Conservation (phyloP, 1,284 basidiomycete genomes). For the Stygiomarasmius scandens region DNA sequence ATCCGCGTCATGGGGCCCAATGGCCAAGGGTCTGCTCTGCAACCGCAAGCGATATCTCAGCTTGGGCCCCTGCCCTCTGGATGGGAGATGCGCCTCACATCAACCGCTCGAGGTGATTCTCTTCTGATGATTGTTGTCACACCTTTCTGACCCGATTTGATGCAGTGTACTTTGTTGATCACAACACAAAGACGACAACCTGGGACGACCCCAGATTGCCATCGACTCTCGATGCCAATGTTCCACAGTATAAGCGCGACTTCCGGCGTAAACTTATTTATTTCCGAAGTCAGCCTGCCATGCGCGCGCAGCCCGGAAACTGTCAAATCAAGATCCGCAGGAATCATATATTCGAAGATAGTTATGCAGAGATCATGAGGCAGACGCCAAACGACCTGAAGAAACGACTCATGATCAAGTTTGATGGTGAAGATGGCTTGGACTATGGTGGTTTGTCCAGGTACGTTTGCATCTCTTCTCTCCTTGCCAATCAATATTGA, state of each 20-base stretch:
- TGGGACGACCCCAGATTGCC: constrained; percentile 96
- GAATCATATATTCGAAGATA: constrained; percentile 94
- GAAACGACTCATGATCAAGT: constrained; percentile 97
- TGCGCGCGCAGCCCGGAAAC: constrained; percentile 87
- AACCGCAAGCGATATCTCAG: constrained; percentile 88
- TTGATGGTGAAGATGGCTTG: constrained; percentile 94
- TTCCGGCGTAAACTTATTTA: constrained; percentile 96
- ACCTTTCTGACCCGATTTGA: not conserved
- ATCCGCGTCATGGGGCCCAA: constrained; percentile 89
- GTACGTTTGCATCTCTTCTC: constrained; percentile 40
- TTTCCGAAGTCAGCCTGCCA: constrained; percentile 93
- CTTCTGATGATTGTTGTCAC: not conserved
- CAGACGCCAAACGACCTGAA: constrained; percentile 93
- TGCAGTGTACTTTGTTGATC: constrained; percentile 91
- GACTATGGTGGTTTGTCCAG: constrained; percentile 94
- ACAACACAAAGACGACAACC: constrained; percentile 96
- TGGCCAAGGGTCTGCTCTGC: constrained; percentile 79
- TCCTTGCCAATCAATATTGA: constrained; percentile 20
- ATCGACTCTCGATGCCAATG: constrained; percentile 82
- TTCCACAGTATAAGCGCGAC: constrained; percentile 97
- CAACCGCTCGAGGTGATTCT: constrained; percentile 69
- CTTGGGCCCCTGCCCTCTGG: constrained; percentile 91
- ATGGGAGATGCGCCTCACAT: constrained; percentile 97
- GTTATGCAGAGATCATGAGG: constrained; percentile 95
- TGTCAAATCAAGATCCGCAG: constrained; percentile 94